Evolutionary conservation across 2,329 filamentous ascomycete species (phyloP).

Genomic region (Periglandula ipomoeae): DNA sequence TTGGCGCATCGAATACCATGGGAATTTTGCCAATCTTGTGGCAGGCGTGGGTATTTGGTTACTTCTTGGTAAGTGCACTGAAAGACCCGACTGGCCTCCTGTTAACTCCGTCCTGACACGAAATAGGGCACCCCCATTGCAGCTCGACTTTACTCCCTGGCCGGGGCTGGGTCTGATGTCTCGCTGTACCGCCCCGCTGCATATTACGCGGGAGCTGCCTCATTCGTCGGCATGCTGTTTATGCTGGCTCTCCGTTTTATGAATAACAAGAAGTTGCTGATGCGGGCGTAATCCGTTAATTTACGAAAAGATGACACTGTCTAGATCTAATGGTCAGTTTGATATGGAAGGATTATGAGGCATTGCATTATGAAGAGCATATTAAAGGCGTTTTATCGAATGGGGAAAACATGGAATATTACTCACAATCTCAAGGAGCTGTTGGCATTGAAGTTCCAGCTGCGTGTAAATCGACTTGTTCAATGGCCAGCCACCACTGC

Average conservation of each 20-base stretch:
- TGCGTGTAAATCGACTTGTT: slow-evolving; percentile 12
- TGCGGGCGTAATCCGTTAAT: slow-evolving; percentile 3
- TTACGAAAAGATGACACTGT: too few species aligned
- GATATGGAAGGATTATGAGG: background rate
- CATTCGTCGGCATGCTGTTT: slow-evolving; percentile 12
- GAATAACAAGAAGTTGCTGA: slow-evolving; percentile 3
- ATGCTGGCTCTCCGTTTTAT: slow-evolving; percentile 10
- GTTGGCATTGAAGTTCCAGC: background rate
- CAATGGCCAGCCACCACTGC: slow-evolving; percentile 18
- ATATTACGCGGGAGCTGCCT: slow-evolving; percentile 19
- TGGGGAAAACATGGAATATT: background rate
- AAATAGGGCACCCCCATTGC: slow-evolving; percentile 18
- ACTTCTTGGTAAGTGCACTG: slow-evolving; percentile 19
- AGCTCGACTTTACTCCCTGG: slow-evolving; percentile 17
- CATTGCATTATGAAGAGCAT: background rate
- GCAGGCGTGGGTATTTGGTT: slow-evolving; percentile 19
- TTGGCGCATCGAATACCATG: slow-evolving; percentile 16
- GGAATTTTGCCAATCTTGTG: slow-evolving; percentile 18
- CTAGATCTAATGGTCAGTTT: too few species aligned
- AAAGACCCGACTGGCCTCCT: too few species aligned
- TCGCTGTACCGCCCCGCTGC: slow-evolving; percentile 17
- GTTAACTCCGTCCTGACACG: slow-evolving; percentile 1
- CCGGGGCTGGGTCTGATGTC: slow-evolving; percentile 10
- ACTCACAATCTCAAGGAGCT: background rate
- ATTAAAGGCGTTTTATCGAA: background rate